Conservation (phyloP, 768 basidiomycete species). For the Pisolithus sp. region DNA sequence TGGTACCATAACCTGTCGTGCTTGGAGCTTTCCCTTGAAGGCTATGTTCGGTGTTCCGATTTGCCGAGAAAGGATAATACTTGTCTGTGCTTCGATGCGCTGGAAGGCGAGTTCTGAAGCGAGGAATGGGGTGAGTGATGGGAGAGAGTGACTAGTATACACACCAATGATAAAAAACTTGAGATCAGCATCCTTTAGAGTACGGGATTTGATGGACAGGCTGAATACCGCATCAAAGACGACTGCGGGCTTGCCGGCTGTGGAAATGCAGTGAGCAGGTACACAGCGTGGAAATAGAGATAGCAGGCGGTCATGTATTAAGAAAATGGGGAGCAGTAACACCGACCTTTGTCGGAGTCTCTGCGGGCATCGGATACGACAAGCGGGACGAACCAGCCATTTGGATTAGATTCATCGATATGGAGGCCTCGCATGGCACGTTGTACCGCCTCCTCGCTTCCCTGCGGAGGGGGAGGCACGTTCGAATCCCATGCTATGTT, state of each 20-base stretch:
- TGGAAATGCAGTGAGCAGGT: slow-evolving; percentile 3
- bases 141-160: slow-evolving; percentile 11
- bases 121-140: slow-evolving; percentile 10
- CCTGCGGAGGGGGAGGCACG: slow-evolving; percentile 64
- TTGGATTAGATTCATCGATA: slow-evolving; percentile 31
- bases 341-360: slow-evolving; percentile 66
- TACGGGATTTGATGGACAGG: slow-evolving; percentile 49
- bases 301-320: neutral
- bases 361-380: slow-evolving; percentile 57
- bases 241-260: slow-evolving; percentile 63
- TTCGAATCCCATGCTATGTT: slow-evolving; percentile 68
- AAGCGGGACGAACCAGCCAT: slow-evolving; percentile 62
- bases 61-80: slow-evolving; percentile 56
- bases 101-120: slow-evolving; percentile 59
- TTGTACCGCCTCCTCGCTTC: slow-evolving; percentile 50
- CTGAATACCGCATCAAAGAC: slow-evolving; percentile 74
- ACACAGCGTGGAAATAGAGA: slow-evolving; percentile 11
- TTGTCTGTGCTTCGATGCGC: slow-evolving; percentile 56
- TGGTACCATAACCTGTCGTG: slow-evolving; percentile 55
- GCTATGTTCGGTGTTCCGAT: slow-evolving; percentile 72
- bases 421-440: slow-evolving; percentile 50
- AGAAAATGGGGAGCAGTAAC: slow-evolving; percentile 6
- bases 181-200: slow-evolving; percentile 56
- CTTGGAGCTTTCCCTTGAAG: slow-evolving; percentile 62
- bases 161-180: slow-evolving; percentile 65